Evolutionary conservation across 164 flowering plant genomes (phyloP), one percentile per base, ranked within the genome.

Genomic region (Aristolochia contorta): DNA sequence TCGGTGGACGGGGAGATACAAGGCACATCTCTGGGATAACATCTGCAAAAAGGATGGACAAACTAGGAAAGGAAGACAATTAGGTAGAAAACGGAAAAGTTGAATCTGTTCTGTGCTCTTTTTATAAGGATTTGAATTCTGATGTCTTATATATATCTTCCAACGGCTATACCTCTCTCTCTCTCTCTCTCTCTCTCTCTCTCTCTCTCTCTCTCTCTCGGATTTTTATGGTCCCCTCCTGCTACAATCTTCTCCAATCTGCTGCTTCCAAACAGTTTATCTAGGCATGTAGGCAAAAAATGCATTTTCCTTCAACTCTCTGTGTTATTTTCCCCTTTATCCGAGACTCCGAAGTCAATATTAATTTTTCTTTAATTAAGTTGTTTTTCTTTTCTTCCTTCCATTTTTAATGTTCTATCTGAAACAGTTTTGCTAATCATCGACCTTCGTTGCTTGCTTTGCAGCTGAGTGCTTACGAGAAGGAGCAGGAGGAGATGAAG

Each of bases 31-130:
- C 65, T 89, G 96, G 96, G 96, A 89, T 61, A 89, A 84, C 53
- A 89, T 90, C 69, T 86, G 96, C 66, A 82, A 86, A 62, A 89
- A 86, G 69, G 96, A 89, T 71, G 96, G 96, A 37, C 96, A 89
- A 72, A 89, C 93, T 3, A 82, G 96, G 67, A 89, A 89, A 77
- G 96, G 96, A 73, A 80, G 93, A 64, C 96, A 89, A n/a, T n/a
- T n/a, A 83, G 96, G 96, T 84, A 55, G 25, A 20, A n/a, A 21
- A 19, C 1, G 48, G 18, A n/a, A 57, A 19, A 16, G 3, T 18
- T 23, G 60, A 57, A 57, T 33, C 15, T 57, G 15, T 57, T 33
- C 14, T 18, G 43, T 3, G 43, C 43, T 37, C 18, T 55, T 27
- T 12, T 55, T 27, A n/a, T n/a, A n/a, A 2, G 2, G 18, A 55